Conservation (phyloP, 805 yeast genomes). For the Maudiozyma pseudohumilis region DNA sequence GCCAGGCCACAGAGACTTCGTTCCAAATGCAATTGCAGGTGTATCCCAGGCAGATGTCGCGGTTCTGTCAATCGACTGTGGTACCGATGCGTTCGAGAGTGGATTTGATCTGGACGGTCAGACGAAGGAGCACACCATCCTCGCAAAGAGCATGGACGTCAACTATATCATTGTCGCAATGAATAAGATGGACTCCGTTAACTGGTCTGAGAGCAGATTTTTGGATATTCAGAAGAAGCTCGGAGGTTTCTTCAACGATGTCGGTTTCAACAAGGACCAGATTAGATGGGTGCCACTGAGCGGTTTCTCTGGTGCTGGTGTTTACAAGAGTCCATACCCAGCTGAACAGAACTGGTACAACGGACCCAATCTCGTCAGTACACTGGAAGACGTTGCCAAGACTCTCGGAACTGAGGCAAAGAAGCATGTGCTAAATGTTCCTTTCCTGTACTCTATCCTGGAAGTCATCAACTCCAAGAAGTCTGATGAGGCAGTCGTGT, state of each 20-base stretch:
- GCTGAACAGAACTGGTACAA: conserved; percentile 69
- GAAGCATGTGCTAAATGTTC: conserved; percentile 27
- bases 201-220: conserved; percentile 88
- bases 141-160: conserved; percentile 96
- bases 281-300: conserved; percentile 90
- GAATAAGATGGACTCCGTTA: conserved; percentile 80
- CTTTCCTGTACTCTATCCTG: conserved; percentile 50
- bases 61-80: conserved; percentile 87
- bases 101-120: conserved; percentile 98
- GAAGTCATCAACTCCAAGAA: conserved; percentile 48
- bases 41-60: conserved; percentile 99
- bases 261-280: conserved; percentile 78
- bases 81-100: conserved; percentile 97
- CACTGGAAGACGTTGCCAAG: conserved; percentile 46
- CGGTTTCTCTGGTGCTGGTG: conserved; percentile 93
- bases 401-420: conserved; percentile 10
- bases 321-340: conserved; percentile 60
- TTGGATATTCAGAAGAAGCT: conserved; percentile 83
- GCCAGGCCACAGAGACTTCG: conserved; percentile 98
- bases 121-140: conserved; percentile 91
- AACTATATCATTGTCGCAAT: conserved; percentile 83
- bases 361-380: conserved; percentile 83
- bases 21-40: conserved; percentile 97
- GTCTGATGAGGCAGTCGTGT: conserved; percentile 40
- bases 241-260: conserved; percentile 60